Evolutionary conservation across 495 filamentous ascomycete species (phyloP).

Genomic region (Hyaloscypha bicolor): DNA sequence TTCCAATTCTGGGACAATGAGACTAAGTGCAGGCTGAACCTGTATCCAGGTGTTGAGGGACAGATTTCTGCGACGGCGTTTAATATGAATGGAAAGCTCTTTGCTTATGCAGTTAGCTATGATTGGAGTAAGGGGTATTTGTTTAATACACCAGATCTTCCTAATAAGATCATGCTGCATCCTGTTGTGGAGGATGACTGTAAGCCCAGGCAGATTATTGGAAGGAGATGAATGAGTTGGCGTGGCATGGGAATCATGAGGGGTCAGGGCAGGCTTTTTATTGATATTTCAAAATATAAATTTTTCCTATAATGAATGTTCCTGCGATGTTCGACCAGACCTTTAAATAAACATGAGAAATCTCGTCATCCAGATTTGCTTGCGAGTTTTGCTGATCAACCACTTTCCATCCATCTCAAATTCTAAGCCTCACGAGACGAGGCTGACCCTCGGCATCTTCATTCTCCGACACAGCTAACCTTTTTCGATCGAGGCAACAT

Average conservation of each 20-base stretch:
- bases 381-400: background rate
- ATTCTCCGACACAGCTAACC: constrained; percentile 16
- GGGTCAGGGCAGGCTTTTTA: no score
- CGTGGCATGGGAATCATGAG: no score
- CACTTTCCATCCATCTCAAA: background rate
- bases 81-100: constrained; percentile 72
- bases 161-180: constrained; percentile 86
- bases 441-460: constrained; percentile 23
- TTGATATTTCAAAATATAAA: no score
- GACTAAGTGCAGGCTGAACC: constrained; percentile 77
- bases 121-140: constrained; percentile 91
- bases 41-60: constrained; percentile 75
- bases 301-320: background rate
- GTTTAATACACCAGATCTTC: constrained; percentile 63
- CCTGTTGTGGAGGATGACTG: constrained; percentile 72
- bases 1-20: constrained; percentile 92
- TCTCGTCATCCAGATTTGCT: background rate
- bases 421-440: constrained; percentile 20
- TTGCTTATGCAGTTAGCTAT: constrained; percentile 90
- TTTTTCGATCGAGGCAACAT: constrained; percentile 14
- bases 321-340: background rate
- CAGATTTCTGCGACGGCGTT: constrained; percentile 78
- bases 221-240: constrained; percentile 55
- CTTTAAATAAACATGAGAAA: background rate
- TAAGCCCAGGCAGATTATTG: constrained; percentile 68